Conservation (phyloP, 108 stramenopile genomes). For the Fragilariopsis cylindrus region DNA sequence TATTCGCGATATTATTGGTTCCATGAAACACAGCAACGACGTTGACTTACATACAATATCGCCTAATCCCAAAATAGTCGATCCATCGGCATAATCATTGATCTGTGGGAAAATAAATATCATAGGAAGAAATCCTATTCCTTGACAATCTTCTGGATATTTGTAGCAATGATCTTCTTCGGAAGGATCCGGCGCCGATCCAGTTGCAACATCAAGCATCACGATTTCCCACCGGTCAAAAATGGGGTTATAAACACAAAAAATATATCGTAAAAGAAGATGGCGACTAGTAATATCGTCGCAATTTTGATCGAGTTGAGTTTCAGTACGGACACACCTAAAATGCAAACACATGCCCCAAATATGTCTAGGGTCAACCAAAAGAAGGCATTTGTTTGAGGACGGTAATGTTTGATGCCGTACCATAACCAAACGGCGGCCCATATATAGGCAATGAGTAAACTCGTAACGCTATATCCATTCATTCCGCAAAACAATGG, state of each 20-base stretch:
- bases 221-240: slow-evolving; percentile 67
- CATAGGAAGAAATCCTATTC: slow-evolving; percentile 78
- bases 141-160: slow-evolving; percentile 63
- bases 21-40: not conserved
- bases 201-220: slow-evolving; percentile 80
- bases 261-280: slow-evolving; percentile 91
- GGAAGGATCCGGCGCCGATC: slow-evolving; percentile 44
- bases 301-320: slow-evolving; percentile 76
- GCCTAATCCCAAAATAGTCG: slow-evolving; percentile 83
- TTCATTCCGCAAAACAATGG: slow-evolving; percentile 20
- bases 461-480: slow-evolving; percentile 28
- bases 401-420: slow-evolving; percentile 35
- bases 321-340: slow-evolving; percentile 69
- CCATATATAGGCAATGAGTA: slow-evolving; percentile 24
- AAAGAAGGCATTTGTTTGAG: slow-evolving; percentile 42
- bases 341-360: slow-evolving; percentile 76
- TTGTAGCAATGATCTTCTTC: slow-evolving; percentile 48
- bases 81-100: slow-evolving; percentile 75
- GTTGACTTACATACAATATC: slow-evolving; percentile 72
- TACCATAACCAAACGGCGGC: slow-evolving; percentile 36
- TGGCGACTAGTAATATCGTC: slow-evolving; percentile 67
- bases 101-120: slow-evolving; percentile 78
- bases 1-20: no score
- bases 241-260: slow-evolving; percentile 88
- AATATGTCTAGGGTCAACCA: slow-evolving; percentile 83